Base-by-base conservation (phyloP, 169 alveolate genomes). In the Eimeria brunetti region DNA sequence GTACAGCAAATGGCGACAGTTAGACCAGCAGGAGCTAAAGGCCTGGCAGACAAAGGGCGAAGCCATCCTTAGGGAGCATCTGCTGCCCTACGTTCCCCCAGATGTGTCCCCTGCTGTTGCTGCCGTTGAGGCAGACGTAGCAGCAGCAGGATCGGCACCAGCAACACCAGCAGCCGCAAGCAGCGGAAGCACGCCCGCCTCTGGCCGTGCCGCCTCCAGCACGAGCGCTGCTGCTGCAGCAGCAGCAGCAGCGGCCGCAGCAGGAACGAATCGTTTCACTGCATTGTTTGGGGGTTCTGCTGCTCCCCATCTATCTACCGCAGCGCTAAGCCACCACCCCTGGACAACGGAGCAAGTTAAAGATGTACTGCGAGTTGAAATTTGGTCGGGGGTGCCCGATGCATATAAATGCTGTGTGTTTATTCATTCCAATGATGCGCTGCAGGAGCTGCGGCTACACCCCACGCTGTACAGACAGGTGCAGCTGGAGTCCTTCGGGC, bases 381-480 rank as follows among this genome's bases (percentile, higher is more conserved):
- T 89, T 2, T 80, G 95, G 83, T 16, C 38, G 30, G 96, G 96
- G 27, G 86, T 92, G n/a, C 96, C 96, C 41, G 96, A 92, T 75
- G 93, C 71, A 0, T 62, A 60, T 11, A 83, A 85, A 80, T 11
- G 64, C 67, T 53, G 84, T 88, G 92, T 92, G 53, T 46, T 76
- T 92, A 76, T 92, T n/a, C 73, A 75, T 36, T 89, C 96, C 5
- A 92, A 92, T 60, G 91, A 62, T 69, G 91, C 96, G n/a, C 30
- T 41, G 51, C 76, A 33, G 51, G 76, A 76, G 46, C 91, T 30
- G 41, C 60, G 60, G 64, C 71, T 44, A 36, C 96, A 92, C 30
- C 81, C 84, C 12, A n/a, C 67, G 76, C 88, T 92, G 64, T 92
- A 92, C 92, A 78, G 56, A 30, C 85, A 83, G 53, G 88, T 78